Conservation (phyloP, 352 stramenopile species). For the Pythium utonaiense region DNA sequence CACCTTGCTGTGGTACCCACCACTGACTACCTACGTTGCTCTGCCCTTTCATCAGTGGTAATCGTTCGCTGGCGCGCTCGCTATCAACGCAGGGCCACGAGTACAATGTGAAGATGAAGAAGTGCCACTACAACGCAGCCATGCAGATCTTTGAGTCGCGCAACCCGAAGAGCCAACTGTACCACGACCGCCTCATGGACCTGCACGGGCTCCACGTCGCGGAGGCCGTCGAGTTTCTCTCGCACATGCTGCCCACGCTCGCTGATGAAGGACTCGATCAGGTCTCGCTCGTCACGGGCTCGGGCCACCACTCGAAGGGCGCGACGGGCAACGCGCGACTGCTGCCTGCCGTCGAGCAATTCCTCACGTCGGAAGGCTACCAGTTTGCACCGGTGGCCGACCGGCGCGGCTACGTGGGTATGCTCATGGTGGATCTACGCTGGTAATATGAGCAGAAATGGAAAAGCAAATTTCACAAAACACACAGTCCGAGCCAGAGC, state of each 20-base stretch:
- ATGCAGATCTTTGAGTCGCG: constrained; percentile 76
- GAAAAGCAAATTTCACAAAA: constrained; percentile 5
- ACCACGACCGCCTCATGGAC: constrained; percentile 78
- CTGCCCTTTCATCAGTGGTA: constrained; percentile 43
- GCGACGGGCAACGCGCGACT: constrained; percentile 59
- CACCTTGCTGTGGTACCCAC: too few species aligned
- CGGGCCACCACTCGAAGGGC: constrained; percentile 80
- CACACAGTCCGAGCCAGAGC: too few species aligned
- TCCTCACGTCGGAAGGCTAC: constrained; percentile 70
- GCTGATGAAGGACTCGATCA: constrained; percentile 64
- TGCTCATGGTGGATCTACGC: constrained; percentile 78
- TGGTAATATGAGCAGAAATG: constrained; percentile 39
- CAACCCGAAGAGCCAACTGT: constrained; percentile 72
- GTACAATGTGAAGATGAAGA: constrained; percentile 85
- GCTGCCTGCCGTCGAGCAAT: constrained; percentile 77
- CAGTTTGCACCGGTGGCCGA: constrained; percentile 68
- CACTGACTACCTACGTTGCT: background rate
- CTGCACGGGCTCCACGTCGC: constrained; percentile 79
- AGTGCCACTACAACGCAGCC: constrained; percentile 69
- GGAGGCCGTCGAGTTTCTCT: constrained; percentile 75
- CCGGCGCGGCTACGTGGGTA: constrained; percentile 71
- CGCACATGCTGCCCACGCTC: constrained; percentile 67
- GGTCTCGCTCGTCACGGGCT: constrained; percentile 81
- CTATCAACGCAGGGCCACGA: constrained; percentile 77
- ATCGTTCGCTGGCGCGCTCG: constrained; percentile 65